Percentiles rank a stretch among this genome's conserved stretches.
phyloP scores from a whole-genome alignment of 1,284 basidiomycete genomes.

The Xerocomus amazonicus region DNA sequence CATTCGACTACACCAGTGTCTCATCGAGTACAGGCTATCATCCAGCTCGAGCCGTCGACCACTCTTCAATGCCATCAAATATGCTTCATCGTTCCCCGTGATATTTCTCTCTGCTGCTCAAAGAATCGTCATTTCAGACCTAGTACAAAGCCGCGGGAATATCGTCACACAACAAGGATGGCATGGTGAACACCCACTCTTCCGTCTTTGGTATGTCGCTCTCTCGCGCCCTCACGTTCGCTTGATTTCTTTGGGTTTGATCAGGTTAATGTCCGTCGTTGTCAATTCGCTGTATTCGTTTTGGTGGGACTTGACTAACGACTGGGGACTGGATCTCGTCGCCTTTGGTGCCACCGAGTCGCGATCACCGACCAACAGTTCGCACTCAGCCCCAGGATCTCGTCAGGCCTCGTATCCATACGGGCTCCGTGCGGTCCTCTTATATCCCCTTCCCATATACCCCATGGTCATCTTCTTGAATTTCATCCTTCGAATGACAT shows the following conservation, averaged over 20 bases:
- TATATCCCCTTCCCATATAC: constrained; percentile 84
- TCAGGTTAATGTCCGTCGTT: constrained; percentile 79
- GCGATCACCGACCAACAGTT: not conserved
- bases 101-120: constrained; percentile 92
- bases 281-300: constrained; percentile 95
- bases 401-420: constrained; percentile 45
- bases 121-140: constrained; percentile 59
- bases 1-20: constrained; percentile 89
- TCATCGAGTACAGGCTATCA: constrained; percentile 79
- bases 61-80: constrained; percentile 94
- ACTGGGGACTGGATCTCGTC: constrained; percentile 91
- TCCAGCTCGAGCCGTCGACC: constrained; percentile 67
- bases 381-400: constrained; percentile 12
- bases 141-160: constrained; percentile 48
- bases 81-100: constrained; percentile 96
- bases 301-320: constrained; percentile 99
- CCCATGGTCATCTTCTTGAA: constrained; percentile 83
- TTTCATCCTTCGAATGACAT: constrained; percentile 88
- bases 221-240: not conserved
- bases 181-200: constrained; percentile 76
- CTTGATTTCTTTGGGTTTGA: not conserved
- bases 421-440: constrained; percentile 68
- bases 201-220: constrained; percentile 73
- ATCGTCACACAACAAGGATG: constrained; percentile 48
- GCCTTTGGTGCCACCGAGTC: constrained; percentile 34